Evolutionary conservation across 2,329 filamentous ascomycete species (phyloP), one percentile per base, ranked within the genome.

Genomic region (Sphaerulina vaccinii): DNA sequence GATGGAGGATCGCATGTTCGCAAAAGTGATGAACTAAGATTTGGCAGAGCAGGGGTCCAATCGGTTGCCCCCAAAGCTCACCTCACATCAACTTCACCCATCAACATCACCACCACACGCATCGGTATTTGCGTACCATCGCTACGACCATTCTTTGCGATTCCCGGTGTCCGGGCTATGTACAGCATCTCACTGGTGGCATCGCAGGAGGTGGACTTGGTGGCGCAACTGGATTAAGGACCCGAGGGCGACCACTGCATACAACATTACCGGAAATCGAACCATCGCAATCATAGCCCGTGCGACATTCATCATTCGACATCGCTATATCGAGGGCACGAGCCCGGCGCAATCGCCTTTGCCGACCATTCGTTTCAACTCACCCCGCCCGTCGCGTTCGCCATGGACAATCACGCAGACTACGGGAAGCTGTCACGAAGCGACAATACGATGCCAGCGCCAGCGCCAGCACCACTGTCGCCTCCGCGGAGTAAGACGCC

Each of bases 401-500:
- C 35, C 45, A 60, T 60, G 58, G 54, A 53, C 19, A 22, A 36
- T 23, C 49, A 46, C 35, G 51, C 50, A 21, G 49, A 47, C 24
- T 19, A 40, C 35, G 33, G 36, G 40, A 29, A 21, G 42, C 44
- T 29, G 21, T 13, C 48, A 19, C 39, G 35, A 24, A 45, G 32
- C 13, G 66, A 68, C 37, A 59, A 66, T 39, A 69, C 67, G 22
- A 78, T 75, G 29, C 74, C 76, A 3, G 68, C 73, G 4, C 65
- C 78, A 18, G 78, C 75, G 29, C 74, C 76, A 3, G 68, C 73
- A 4, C 65, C 78, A 18, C 70, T 78, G 24, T 79, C 82, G 38
- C 81, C 82, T 33, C 79, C 80, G 18, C 75, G 78, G 46, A 81
- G 80, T 21, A 83, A 80, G 63, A 84, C 81, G 19, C 81, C 82